Evolutionary conservation across 31 red algal genomes (phyloP).

Genomic region (Asparagopsis taxiformis): DNA sequence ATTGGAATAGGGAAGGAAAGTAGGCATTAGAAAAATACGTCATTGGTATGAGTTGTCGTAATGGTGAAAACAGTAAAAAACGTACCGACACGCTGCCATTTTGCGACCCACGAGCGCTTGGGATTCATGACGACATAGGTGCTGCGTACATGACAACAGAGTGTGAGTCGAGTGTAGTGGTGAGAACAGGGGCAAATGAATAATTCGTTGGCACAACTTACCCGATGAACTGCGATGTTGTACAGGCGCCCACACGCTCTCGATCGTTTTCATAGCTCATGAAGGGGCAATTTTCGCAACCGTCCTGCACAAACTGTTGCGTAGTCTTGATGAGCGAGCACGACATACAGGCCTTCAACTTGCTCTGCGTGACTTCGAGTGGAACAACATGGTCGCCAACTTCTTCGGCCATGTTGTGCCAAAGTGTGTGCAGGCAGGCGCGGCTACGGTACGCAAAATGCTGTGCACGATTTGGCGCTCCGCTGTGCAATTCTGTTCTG

Average conservation of each 20-base stretch:
- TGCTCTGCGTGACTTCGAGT: slow-evolving; percentile 61
- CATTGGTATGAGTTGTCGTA: not conserved
- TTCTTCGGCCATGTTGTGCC: not conserved
- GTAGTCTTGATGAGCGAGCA: slow-evolving; percentile 86
- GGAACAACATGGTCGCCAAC: slow-evolving; percentile 56
- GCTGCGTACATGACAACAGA: not conserved
- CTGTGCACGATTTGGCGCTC: no score
- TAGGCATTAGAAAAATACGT: not conserved
- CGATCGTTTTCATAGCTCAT: slow-evolving; percentile 46
- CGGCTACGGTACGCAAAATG: not conserved
- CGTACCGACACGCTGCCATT: slow-evolving; percentile 86
- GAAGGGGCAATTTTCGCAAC: slow-evolving; percentile 92
- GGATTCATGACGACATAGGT: slow-evolving; percentile 70
- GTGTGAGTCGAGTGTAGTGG: not conserved
- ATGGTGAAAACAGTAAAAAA: not conserved
- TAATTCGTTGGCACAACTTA: slow-evolving; percentile 22
- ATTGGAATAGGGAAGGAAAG: not conserved
- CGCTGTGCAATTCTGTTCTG: no score
- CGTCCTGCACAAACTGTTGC: slow-evolving; percentile 76
- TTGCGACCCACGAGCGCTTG: slow-evolving; percentile 80
- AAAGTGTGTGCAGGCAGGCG: not conserved
- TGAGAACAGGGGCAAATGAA: not conserved
- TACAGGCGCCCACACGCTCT: slow-evolving; percentile 79
- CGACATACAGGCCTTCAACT: slow-evolving; percentile 84
- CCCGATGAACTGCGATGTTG: slow-evolving; percentile 78